These are phyloP conservation scores for Penicillium cosmopolitanum DNA, from an alignment of 495 filamentous ascomycete genomes.

Conservation along the genomic window DNA sequence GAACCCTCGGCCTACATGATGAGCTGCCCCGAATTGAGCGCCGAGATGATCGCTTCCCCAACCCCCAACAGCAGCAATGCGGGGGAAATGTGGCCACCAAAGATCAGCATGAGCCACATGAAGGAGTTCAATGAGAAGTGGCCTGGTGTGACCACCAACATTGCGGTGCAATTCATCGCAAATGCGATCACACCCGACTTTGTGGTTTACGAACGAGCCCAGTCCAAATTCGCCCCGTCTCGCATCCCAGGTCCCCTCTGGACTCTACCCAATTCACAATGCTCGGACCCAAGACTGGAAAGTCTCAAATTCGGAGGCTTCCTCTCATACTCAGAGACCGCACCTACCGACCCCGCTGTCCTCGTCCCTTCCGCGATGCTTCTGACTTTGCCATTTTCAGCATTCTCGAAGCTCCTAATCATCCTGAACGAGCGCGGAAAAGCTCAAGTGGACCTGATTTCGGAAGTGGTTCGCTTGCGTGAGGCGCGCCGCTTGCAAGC, in stretches of 20 bases:
- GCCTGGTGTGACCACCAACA: conserved; percentile 20
- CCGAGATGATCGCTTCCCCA: not conserved
- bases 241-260: conserved; percentile 31
- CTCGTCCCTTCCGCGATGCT: conserved; percentile 30
- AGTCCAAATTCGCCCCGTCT: conserved; percentile 21
- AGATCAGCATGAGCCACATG: conserved; percentile 15
- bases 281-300: conserved; percentile 24
- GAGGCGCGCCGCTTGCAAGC: conserved; percentile 35
- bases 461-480: conserved; percentile 28
- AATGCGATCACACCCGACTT: conserved; percentile 22
- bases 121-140: conserved; percentile 16
- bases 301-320: conserved; percentile 25
- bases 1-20: conserved; percentile 20
- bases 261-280: conserved; percentile 10
- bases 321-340: conserved; percentile 9
- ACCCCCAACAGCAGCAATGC: no score
- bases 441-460: conserved; percentile 17
- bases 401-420: conserved; percentile 20
- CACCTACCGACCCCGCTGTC: conserved; percentile 18
- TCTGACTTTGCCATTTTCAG: conserved; percentile 25
- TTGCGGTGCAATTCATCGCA: conserved; percentile 28
- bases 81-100: not conserved
- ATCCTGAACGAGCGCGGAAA: conserved; percentile 17
- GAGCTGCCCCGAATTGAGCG: conserved; percentile 8
- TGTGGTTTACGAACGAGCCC: conserved; percentile 25